A percentile compares a stretch with the other conserved stretches of the same genome.
Evolutionary conservation across 352 stramenopile genomes (phyloP).

Genomic region (Elongisporangium undulatum): DNA sequence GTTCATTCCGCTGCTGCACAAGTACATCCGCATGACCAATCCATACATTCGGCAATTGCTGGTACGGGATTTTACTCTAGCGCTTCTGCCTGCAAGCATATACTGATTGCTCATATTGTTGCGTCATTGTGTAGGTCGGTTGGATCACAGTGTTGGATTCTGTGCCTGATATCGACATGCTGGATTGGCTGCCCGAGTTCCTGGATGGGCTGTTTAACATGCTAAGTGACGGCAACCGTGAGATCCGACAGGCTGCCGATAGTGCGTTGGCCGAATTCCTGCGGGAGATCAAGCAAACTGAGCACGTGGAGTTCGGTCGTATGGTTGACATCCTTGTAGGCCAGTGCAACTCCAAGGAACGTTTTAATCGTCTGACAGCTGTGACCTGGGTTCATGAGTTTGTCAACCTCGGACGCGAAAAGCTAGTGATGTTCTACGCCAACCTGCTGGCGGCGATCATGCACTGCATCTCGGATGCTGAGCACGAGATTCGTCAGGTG

Average conservation of each 20-base stretch:
- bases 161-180: slow-evolving; percentile 99
- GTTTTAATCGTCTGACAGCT: slow-evolving; percentile 96
- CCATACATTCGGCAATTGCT: slow-evolving; percentile 99
- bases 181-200: slow-evolving; percentile 97
- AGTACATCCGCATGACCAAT: slow-evolving; percentile 99
- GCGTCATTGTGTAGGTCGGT: slow-evolving; percentile 41
- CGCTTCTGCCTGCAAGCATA: not conserved
- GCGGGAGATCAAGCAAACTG: slow-evolving; percentile 94
- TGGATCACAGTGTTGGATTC: slow-evolving; percentile 99
- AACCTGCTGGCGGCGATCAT: slow-evolving; percentile 96
- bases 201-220: slow-evolving; percentile 99
- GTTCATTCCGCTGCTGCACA: slow-evolving; percentile 99
- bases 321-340: slow-evolving; percentile 97
- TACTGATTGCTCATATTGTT: not conserved
- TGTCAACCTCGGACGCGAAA: slow-evolving; percentile 94
- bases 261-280: slow-evolving; percentile 94
- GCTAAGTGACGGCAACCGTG: slow-evolving; percentile 97
- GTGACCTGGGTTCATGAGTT: slow-evolving; percentile 99
- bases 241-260: slow-evolving; percentile 96
- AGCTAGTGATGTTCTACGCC: slow-evolving; percentile 94
- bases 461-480: slow-evolving; percentile 96
- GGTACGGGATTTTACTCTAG: slow-evolving; percentile 28
- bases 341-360: slow-evolving; percentile 97
- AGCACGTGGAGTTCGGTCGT: slow-evolving; percentile 96
- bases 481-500: slow-evolving; percentile 96